Percentiles rank a stretch among this genome's conserved stretches.
These are phyloP conservation scores for Psilocybe subaeruginosa DNA, from an alignment of 768 basidiomycete genomes.

Conservation along the genomic window DNA sequence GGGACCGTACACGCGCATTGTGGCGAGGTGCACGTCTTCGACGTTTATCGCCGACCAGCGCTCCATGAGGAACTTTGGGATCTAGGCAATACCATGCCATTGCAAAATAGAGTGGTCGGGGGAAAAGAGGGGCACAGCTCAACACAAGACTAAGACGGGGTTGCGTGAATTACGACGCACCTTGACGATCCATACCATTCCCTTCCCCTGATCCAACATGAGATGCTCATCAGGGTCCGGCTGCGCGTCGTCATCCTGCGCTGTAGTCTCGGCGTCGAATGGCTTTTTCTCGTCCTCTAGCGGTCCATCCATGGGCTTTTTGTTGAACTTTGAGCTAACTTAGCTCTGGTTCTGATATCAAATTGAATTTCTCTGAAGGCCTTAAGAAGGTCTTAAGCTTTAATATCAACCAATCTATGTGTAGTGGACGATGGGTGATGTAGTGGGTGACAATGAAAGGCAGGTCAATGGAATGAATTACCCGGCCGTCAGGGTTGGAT, in stretches of 20 bases:
- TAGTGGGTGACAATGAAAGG: too few species aligned
- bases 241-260: constrained; percentile 61
- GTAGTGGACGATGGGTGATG: too few species aligned
- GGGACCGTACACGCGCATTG: constrained; percentile 73
- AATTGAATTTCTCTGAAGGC: too few species aligned
- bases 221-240: constrained; percentile 84
- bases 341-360: not conserved
- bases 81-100: constrained; percentile 40
- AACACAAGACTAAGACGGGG: not conserved
- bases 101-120: not conserved
- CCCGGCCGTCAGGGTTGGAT: too few species aligned
- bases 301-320: not conserved
- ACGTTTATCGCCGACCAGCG: constrained; percentile 78
- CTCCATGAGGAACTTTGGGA: constrained; percentile 86
- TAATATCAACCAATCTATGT: too few species aligned
- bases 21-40: constrained; percentile 82
- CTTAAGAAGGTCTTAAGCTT: too few species aligned
- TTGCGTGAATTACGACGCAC: constrained; percentile 40
- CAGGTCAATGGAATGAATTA: too few species aligned
- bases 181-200: constrained; percentile 86
- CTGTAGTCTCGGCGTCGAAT: constrained; percentile 55
- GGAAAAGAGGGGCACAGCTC: constrained; percentile 2
- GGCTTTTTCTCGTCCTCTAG: constrained; percentile 73
- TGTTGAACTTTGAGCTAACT: too few species aligned
- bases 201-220: constrained; percentile 76